phyloP scores from a whole-genome alignment of 768 basidiomycete genomes.

The Phylloporus sp. region DNA sequence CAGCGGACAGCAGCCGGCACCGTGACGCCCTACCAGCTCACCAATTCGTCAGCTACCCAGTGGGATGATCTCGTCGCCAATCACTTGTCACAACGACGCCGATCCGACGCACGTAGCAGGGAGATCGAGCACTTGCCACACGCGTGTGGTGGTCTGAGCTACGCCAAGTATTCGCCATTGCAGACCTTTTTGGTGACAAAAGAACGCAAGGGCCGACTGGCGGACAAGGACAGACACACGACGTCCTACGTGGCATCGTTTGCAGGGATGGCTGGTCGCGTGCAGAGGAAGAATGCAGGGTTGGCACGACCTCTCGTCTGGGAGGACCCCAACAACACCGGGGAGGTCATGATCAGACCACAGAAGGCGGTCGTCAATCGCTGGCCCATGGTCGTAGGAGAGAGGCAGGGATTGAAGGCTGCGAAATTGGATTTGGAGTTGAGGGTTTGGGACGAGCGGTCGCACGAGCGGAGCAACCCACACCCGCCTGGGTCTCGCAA shows the following conservation, averaged over 20 bases:
- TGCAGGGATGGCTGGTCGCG: conserved; percentile 26
- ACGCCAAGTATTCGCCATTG: conserved; percentile 48
- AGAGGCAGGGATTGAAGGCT: conserved; percentile 36
- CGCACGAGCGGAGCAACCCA: conserved; percentile 39
- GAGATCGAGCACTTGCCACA: conserved; percentile 64
- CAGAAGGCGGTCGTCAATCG: conserved; percentile 24
- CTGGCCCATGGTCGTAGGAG: conserved; percentile 45
- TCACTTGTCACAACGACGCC: conserved; percentile 19
- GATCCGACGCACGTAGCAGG: conserved; percentile 22
- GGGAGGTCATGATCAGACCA: conserved; percentile 29
- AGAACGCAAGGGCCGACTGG: conserved; percentile 56
- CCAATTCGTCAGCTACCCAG: conserved; percentile 13
- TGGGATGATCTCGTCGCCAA: conserved; percentile 26
- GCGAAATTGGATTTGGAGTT: conserved; percentile 32
- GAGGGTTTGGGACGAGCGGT: conserved; percentile 24
- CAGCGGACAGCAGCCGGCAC: conserved; percentile 17
- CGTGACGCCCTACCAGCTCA: conserved; percentile 27
- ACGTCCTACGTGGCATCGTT: conserved; percentile 28
- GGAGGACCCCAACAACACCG: conserved; percentile 27
- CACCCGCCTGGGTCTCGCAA: conserved; percentile 45
- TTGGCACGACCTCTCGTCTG: conserved; percentile 20
- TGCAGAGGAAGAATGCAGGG: conserved; percentile 17
- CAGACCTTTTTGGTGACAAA: conserved; percentile 49
- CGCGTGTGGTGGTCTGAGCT: conserved; percentile 54
- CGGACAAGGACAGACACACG: conserved; percentile 29